Evolutionary conservation across 345 rosid species (phyloP).

Genomic region (Eucalyptus leucophloia): DNA sequence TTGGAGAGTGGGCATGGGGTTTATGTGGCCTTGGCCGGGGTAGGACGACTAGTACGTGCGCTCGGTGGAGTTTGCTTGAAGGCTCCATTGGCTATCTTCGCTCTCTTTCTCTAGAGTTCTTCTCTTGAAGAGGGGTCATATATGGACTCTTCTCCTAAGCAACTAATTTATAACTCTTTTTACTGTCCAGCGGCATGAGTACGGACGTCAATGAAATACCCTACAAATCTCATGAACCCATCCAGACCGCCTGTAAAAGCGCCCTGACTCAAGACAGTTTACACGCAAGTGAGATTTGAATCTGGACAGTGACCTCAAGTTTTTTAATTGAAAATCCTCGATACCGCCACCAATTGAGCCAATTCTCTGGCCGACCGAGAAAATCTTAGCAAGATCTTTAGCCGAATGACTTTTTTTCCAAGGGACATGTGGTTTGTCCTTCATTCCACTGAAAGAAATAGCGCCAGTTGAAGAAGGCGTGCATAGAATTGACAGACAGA

Average conservation of each 20-base stretch:
- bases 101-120: not conserved
- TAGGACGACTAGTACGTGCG: conserved; percentile 10
- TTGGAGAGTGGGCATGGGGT: conserved; percentile 18
- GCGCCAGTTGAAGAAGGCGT: not conserved
- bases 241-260: no score
- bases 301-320: no score
- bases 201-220: no score
- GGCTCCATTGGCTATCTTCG: not conserved
- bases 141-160: not conserved
- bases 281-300: not conserved
- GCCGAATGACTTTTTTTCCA: not conserved
- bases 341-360: not conserved
- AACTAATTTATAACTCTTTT: not conserved
- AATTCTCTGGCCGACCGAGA: not conserved
- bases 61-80: not conserved
- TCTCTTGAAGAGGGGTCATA: not conserved
- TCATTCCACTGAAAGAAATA: not conserved
- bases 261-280: no score
- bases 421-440: not conserved
- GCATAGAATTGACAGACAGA: no score
- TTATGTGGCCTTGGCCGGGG: conserved; percentile 20
- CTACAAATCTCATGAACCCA: no score
- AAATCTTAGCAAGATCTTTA: not conserved
- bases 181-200: not conserved
- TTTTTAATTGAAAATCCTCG: not conserved